Evolutionary conservation across 2,329 filamentous ascomycete species (phyloP).

Genomic region (Cladophialophora psammophila): DNA sequence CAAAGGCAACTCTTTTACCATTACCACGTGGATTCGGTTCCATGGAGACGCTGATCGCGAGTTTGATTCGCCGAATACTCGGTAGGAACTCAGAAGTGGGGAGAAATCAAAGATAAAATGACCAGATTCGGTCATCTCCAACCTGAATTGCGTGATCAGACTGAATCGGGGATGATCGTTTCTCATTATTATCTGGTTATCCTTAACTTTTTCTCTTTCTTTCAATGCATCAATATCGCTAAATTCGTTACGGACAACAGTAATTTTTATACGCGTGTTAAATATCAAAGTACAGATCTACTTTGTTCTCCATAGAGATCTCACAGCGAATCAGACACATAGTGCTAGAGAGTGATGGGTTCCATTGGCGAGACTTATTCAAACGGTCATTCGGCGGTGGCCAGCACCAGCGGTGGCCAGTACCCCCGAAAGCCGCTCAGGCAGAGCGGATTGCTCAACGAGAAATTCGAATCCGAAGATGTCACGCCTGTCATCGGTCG

Average conservation of each 20-base stretch:
- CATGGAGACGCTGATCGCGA: neutral
- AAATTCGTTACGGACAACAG: neutral
- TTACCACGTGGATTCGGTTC: neutral
- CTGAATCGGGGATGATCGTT: neutral
- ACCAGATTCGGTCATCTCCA: slow-evolving; percentile 4
- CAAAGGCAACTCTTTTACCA: neutral
- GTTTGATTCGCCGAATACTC: neutral
- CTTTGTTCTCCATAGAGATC: neutral
- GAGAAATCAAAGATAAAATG: slow-evolving; percentile 1
- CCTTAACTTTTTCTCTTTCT: neutral
- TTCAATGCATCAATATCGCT: neutral
- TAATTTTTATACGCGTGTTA: no score
- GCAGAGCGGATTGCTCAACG: slow-evolving; percentile 51
- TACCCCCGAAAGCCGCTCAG: slow-evolving; percentile 45
- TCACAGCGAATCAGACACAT: neutral
- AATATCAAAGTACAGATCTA: neutral
- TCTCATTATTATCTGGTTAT: neutral
- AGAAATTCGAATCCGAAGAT: slow-evolving; percentile 55
- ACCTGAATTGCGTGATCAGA: slow-evolving; percentile 3
- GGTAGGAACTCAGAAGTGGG: neutral
- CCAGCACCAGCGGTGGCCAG: slow-evolving; percentile 9
- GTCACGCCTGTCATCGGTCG: slow-evolving; percentile 60
- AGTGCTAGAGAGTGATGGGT: slow-evolving; percentile 4
- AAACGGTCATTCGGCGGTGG: neutral
- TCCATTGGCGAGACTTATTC: slow-evolving; percentile 18